A percentile compares a stretch with the other conserved stretches of the same genome.
phyloP scores from a whole-genome alignment of 176 grass and related monocot species.

The Leersia perrieri region DNA sequence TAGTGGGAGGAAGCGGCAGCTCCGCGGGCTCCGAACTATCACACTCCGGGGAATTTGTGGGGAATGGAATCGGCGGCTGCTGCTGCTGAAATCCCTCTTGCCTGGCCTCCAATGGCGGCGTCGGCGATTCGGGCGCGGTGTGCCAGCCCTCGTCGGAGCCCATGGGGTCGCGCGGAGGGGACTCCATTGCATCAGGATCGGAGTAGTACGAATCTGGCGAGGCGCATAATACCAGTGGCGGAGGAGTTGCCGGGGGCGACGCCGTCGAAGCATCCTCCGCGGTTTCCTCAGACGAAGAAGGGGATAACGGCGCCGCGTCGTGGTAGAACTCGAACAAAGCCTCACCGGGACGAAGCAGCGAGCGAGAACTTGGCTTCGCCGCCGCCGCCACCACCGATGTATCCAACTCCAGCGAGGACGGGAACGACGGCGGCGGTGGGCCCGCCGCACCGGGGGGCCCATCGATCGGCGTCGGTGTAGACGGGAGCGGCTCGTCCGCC shows the following conservation, averaged over 20 bases:
- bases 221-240: not conserved
- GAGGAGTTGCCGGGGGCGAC: constrained; percentile 5
- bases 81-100: constrained; percentile 5
- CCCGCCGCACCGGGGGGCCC: not conserved
- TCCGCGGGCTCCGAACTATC: constrained; percentile 7
- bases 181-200: not conserved
- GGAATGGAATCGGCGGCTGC: constrained; percentile 2
- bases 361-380: not conserved
- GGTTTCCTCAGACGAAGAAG: constrained; percentile 19
- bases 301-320: not conserved
- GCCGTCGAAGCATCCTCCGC: constrained; percentile 7
- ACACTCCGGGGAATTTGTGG: not conserved
- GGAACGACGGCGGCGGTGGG: not conserved
- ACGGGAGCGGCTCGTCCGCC: not conserved
- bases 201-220: not conserved
- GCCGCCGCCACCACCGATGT: not conserved
- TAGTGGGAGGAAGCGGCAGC: not conserved
- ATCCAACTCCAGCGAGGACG: not conserved
- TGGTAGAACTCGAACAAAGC: not conserved
- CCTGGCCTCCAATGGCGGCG: constrained; percentile 10
- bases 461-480: not conserved
- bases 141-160: not conserved
- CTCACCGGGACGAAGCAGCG: not conserved
- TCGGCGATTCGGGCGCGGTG: not conserved
- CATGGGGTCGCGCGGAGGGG: not conserved